Evolutionary conservation across 164 flowering plant species (phyloP).

Genomic region (Aristolochia fimbriata): DNA sequence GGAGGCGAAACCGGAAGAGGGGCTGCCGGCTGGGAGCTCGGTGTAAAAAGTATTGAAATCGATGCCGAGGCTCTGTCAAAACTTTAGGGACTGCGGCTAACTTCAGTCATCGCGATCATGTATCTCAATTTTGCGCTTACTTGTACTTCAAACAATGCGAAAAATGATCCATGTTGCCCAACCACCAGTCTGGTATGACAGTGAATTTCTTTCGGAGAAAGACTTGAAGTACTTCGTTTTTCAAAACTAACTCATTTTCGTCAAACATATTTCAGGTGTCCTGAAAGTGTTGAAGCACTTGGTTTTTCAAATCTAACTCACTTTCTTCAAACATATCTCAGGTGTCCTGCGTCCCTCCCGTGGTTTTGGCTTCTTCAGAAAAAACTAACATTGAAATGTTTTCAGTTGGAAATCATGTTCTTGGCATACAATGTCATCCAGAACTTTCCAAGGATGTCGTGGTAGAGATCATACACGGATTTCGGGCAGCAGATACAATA

Average conservation of each 20-base stretch:
- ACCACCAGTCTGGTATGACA: no score
- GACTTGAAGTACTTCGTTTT: neutral
- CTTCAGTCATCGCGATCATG: conserved; percentile 11
- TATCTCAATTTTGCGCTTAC: neutral
- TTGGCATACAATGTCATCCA: conserved; percentile 12
- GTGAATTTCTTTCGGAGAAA: no score
- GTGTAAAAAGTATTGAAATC: neutral
- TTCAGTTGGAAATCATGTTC: conserved; percentile 9
- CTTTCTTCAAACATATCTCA: neutral
- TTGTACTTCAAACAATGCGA: neutral
- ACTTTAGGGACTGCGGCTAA: neutral
- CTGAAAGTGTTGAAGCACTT: neutral
- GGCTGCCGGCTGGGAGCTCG: conserved; percentile 7
- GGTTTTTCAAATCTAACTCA: neutral
- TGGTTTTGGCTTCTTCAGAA: conserved; percentile 7
- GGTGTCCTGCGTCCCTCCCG: conserved; percentile 9
- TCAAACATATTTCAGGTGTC: conserved; percentile 3
- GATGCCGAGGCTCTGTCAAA: neutral
- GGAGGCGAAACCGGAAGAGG: conserved; percentile 7
- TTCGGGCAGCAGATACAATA: neutral
- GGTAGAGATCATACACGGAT: conserved; percentile 1
- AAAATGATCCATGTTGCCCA: neutral
- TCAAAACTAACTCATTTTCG: neutral
- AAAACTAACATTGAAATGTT: conserved; percentile 10
- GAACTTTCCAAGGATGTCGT: conserved; percentile 10